Base-by-base conservation (phyloP, 352 stramenopile species). In the Phytophthora niederhauseri region DNA sequence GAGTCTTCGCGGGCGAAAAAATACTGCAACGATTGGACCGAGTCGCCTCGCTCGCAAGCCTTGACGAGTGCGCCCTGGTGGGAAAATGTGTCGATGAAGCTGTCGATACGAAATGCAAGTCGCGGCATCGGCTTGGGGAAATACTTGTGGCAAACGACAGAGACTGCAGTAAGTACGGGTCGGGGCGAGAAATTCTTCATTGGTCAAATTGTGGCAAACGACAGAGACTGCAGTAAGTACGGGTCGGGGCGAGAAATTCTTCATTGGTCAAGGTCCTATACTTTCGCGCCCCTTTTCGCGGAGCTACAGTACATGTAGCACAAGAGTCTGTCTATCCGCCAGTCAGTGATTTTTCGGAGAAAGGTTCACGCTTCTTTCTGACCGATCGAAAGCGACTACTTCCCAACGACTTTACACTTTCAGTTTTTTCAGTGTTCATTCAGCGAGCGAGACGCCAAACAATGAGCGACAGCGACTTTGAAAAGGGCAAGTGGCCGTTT, bases 401-500 rank as follows among this genome's bases (percentile, higher is more conserved):
- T 12, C 38, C 14, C 38, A 45, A 6, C 38, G 7, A 14, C 5
- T 48, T 19, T 7, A 11, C 2, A 0, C 24, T 12, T 48, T 22
- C 17, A 49, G n/a, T n/a, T n/a, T n/a, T n/a, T n/a, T n/a, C n/a
- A n/a, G n/a, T n/a, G n/a, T 49, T 49, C 41, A 49, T 49, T 49
- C n/a, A 12, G 36, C 14, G 14, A 45, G 15, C 4, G 14, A 45
- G 19, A 49, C 6, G 24, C 30, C 3, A 9, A 31, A 34, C 41
- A 20, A 34, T 34, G 53, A 59, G n/a, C 53, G 34, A 43, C 7
- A 36, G 14, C 12, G 26, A 20, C 11, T 49, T 43, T 51, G 45
- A 51, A 26, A 22, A 30, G 3, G 19, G 53, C 31, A 31, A 50
- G 12, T 62, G 56, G 56, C 56, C 56, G 9, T 53, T 62, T 30